Base-by-base conservation (phyloP, 2,329 filamentous ascomycete genomes). In the Xylariales sp. region DNA sequence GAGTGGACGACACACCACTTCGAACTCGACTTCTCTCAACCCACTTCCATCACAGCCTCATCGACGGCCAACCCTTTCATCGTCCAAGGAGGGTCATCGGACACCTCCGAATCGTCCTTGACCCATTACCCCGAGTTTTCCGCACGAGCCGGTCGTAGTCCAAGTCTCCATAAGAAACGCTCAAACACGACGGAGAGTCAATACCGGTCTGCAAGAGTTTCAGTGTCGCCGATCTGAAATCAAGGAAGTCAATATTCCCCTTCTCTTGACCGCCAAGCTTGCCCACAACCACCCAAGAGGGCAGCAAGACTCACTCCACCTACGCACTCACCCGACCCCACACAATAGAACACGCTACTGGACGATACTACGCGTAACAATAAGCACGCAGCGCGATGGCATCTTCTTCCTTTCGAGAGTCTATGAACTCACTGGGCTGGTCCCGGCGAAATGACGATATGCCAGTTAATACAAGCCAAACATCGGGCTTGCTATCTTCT, bases 401-500 rank as follows among this genome's bases (percentile, higher is more conserved):
- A 44, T 91, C 89, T 49, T 73, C 81, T 50, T 87, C 88, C 32
- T 97, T 98, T 64, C 81, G 90, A 60, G 88, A 96, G 65, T 94
- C 88, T 16, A 89, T 97, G 74, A 94, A 88, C 72, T 93, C 88
- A 42, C 67, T 97, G 55, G 93, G 93, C 44, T 97, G 93, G 93
- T 88, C 88, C 56, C 85, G 91, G 52, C 81, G 91, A 56, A 84
- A 89, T 41, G 63, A 78, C 48, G 86, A 94, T 55, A 69, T 85
- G 38, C 81, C 88, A 47, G 82, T 85, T 54, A 85, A 78, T 63
- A 93, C 84, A 33, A 71, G 70, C 46, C 77, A 81, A 51, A 77
- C 81, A 55, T 82, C 78, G 45, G 85, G 88, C 19, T 70, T 97
- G 39, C 63, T 96, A 44, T 85, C 87, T 38, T 88, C 83, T 46